A percentile compares a stretch with the other conserved stretches of the same genome.
These are phyloP conservation scores for Boletus rufocinnamomeus DNA, from an alignment of 768 basidiomycete species.

Conservation along the genomic window DNA sequence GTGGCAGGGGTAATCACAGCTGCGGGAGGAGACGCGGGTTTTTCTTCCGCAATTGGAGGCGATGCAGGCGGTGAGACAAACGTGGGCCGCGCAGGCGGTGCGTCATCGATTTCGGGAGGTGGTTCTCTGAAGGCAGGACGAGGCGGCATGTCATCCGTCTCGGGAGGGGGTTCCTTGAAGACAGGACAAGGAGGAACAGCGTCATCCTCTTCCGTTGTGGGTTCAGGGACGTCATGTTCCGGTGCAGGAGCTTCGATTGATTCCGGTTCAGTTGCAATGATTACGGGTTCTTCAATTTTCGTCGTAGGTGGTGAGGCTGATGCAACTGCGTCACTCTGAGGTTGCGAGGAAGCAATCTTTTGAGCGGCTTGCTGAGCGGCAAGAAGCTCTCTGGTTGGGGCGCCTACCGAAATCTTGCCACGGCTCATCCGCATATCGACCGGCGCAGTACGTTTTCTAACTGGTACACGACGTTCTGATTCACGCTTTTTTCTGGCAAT, in stretches of 20 bases:
- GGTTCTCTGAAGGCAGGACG: conserved; percentile 64
- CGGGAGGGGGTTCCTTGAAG: conserved; percentile 66
- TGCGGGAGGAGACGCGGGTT: conserved; percentile 30
- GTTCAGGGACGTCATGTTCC: conserved; percentile 5
- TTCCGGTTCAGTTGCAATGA: conserved; percentile 21
- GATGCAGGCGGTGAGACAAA: conserved; percentile 27
- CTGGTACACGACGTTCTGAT: conserved; percentile 79
- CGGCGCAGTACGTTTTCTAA: conserved; percentile 83
- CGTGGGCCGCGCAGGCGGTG: conserved; percentile 15
- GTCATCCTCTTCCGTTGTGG: conserved; percentile 17
- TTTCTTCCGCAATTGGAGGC: conserved; percentile 29
- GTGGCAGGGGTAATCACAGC: conserved; percentile 46
- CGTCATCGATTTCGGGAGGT: conserved; percentile 56
- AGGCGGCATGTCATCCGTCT: conserved; percentile 30
- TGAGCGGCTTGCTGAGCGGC: conserved; percentile 68
- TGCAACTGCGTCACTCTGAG: conserved; percentile 16
- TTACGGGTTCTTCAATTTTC: conserved; percentile 22
- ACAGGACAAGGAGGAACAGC: conserved; percentile 39
- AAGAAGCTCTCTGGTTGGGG: conserved; percentile 69
- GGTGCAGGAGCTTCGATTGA: conserved; percentile 6
- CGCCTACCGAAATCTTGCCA: conserved; percentile 69
- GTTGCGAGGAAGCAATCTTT: conserved; percentile 42
- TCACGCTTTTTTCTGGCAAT: conserved; percentile 86
- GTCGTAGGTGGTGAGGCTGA: conserved; percentile 18
- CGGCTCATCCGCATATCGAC: conserved; percentile 89